Base-by-base conservation (phyloP, 768 basidiomycete genomes). In the Bullera alba region DNA sequence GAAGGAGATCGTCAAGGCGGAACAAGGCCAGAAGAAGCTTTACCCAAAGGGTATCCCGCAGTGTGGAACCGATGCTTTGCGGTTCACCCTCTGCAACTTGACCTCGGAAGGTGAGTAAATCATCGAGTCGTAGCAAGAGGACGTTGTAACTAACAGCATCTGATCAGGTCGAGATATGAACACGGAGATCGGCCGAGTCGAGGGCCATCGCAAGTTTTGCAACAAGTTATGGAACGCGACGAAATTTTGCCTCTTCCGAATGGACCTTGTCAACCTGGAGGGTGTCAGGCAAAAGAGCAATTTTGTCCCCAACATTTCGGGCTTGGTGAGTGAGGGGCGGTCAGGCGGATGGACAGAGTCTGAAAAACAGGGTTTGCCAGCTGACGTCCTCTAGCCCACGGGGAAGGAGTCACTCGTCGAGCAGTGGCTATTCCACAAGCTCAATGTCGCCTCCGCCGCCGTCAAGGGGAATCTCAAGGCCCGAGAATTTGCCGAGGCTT, bases 171-270 rank as follows among this genome's bases (percentile, higher is more conserved):
- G 92, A 38, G 93, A 97, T 73, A 93, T 99, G 76, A 95, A 96
- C 71, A 77, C 97, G 54, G 91, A 97, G 69, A 91, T 99, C 60
- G 74, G 89, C 56, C 84, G 91, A 46, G 90, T 97, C 28, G 92
- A 97, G 74, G 95, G 92, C 1, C 97, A 97, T 74, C 83, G 95
- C 73, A 97, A 97, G 74, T 99, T 99, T 78, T 97, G 95, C 77
- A 99, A 99, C 77, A 97, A 97, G 77, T 83, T 97, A 25, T 97
- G 93, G 79, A 99, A 99, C 68, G 95, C 95, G 1, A 96, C 91
- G 42, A 92, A 92, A 74, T 97, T 99, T 62, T 93, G 92, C n/a
- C 90, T 97, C 86, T 81, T 96, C 72, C 93, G 93, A 76, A 77
- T 99, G 27, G 91, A 90, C 50, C 82, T 70, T 29, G 65, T 72